Percentiles rank a stretch among this genome's conserved stretches.
phyloP scores from a whole-genome alignment of 148 eudicot genomes.

The Mesembryanthemum crystallinum region DNA sequence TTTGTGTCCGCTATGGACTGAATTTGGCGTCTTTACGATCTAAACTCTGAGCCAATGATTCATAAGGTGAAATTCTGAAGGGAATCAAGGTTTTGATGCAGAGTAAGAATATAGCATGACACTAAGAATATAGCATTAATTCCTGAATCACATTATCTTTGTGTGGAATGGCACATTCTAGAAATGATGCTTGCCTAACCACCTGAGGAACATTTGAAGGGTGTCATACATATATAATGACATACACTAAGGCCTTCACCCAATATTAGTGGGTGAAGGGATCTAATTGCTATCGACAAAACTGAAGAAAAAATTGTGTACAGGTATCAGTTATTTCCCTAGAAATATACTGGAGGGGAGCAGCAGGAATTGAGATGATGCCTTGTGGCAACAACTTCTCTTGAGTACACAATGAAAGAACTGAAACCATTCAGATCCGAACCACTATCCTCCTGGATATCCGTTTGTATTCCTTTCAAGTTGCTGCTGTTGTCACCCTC shows the following conservation, averaged over 20 bases:
- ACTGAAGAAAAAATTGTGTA: slow-evolving; percentile 22
- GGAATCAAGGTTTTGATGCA: slow-evolving; percentile 12
- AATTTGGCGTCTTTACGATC: slow-evolving; percentile 16
- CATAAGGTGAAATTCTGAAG: not conserved
- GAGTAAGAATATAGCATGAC: slow-evolving; percentile 11
- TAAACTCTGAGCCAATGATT: slow-evolving; percentile 6
- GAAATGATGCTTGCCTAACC: slow-evolving; percentile 23
- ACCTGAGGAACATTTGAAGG: slow-evolving; percentile 18
- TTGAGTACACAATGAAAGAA: slow-evolving; percentile 3
- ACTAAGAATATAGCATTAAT: slow-evolving; percentile 25
- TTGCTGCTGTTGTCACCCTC: slow-evolving; percentile 23
- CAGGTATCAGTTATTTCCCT: slow-evolving; percentile 29
- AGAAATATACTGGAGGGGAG: slow-evolving; percentile 27
- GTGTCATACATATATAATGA: slow-evolving; percentile 13
- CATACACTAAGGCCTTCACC: slow-evolving; percentile 15
- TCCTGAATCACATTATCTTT: slow-evolving; percentile 15
- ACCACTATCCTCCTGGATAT: slow-evolving; percentile 15
- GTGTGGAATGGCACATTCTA: slow-evolving; percentile 20
- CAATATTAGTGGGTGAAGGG: slow-evolving; percentile 4
- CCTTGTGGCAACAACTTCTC: slow-evolving; percentile 15
- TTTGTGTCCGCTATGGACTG: not conserved
- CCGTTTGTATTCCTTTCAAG: slow-evolving; percentile 25
- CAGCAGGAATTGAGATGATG: slow-evolving; percentile 23
- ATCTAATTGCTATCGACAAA: slow-evolving; percentile 13
- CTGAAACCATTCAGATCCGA: slow-evolving; percentile 15